Conservation (phyloP, 805 yeast species). For the Zygosaccharomyces bailii region DNA sequence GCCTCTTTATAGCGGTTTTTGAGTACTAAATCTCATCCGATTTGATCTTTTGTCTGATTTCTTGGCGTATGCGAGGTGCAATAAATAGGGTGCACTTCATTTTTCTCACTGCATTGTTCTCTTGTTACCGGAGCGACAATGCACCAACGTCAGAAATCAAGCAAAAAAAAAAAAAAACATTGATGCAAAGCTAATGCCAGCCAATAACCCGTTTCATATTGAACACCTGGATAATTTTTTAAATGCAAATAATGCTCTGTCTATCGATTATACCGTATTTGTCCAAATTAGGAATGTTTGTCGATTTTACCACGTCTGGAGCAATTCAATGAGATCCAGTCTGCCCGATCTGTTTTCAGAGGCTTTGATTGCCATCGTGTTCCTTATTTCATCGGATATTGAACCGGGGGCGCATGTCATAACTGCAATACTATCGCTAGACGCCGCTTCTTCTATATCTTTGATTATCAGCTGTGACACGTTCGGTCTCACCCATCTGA, state of each 20-base stretch:
- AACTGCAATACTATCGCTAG: constrained; percentile 42
- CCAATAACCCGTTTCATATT: no score
- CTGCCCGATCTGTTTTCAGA: constrained; percentile 33
- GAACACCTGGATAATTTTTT: no score
- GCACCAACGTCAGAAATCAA: background rate
- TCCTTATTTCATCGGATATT: constrained; percentile 51
- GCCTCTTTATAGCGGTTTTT: no score
- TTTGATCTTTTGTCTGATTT: background rate
- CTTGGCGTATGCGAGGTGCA: background rate
- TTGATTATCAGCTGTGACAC: constrained; percentile 36
- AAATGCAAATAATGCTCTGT: no score
- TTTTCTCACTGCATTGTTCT: background rate
- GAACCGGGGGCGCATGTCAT: constrained; percentile 53
- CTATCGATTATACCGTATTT: no score
- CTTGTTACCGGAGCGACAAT: background rate
- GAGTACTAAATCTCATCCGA: background rate
- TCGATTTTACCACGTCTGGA: constrained; percentile 51
- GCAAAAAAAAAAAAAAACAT: background rate
- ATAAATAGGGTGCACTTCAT: background rate
- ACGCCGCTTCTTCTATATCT: constrained; percentile 39
- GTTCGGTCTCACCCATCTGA: constrained; percentile 45
- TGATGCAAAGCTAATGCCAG: no score
- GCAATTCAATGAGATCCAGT: constrained; percentile 52
- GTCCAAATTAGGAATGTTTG: no score
- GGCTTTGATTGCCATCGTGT: constrained; percentile 37